These are phyloP conservation scores for Podosphaera aphanis DNA, from an alignment of 2,329 filamentous ascomycete species.

Conservation along the genomic window DNA sequence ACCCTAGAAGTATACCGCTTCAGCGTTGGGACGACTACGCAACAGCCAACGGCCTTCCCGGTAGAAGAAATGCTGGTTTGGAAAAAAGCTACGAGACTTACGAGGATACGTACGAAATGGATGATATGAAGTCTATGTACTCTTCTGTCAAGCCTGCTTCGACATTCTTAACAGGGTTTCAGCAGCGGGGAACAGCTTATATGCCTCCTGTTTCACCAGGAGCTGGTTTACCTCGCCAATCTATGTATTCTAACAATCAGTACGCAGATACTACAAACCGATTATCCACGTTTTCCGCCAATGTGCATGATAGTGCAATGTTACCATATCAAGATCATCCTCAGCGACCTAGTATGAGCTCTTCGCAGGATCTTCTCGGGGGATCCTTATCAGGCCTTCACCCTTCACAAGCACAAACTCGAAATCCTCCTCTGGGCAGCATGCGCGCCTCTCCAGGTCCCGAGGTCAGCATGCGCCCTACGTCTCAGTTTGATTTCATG, in stretches of 20 bases:
- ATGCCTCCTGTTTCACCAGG: conserved; percentile 69
- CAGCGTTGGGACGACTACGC: conserved; percentile 98
- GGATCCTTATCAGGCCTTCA: conserved; percentile 16
- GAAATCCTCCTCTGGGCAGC: neutral
- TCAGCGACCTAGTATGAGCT: conserved; percentile 31
- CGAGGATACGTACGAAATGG: conserved; percentile 76
- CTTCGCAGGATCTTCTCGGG: conserved; percentile 16
- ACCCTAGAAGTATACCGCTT: conserved; percentile 77
- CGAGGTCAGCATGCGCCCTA: conserved; percentile 25
- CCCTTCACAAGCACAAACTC: conserved; percentile 18
- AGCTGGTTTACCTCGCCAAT: conserved; percentile 31
- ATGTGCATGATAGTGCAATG: conserved; percentile 23
- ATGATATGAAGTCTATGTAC: conserved; percentile 92
- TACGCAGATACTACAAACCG: conserved; percentile 29
- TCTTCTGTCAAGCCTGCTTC: conserved; percentile 71
- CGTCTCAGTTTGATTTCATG: conserved; percentile 38
- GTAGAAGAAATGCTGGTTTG: conserved; percentile 50
- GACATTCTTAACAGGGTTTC: conserved; percentile 71
- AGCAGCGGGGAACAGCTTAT: conserved; percentile 32
- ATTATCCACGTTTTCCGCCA: conserved; percentile 46
- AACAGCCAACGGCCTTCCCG: conserved; percentile 61
- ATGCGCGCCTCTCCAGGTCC: conserved; percentile 21
- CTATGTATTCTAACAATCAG: conserved; percentile 18
- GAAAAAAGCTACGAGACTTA: conserved; percentile 47
- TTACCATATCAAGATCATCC: conserved; percentile 35